phyloP scores from a whole-genome alignment of 257 asterid species.

The Solanum gandarillasii region DNA sequence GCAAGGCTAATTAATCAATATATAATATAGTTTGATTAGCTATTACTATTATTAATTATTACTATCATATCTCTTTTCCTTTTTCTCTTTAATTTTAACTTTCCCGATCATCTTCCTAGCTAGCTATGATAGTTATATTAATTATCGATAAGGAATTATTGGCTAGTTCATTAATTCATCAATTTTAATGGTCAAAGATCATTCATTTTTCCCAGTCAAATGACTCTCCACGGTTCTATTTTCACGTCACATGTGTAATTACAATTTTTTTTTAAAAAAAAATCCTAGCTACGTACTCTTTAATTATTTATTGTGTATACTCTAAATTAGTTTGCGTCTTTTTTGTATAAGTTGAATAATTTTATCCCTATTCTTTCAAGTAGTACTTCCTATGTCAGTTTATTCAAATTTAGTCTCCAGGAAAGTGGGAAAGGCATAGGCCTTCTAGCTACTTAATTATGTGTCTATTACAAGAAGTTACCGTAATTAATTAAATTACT shows the following conservation, averaged over 20 bases:
- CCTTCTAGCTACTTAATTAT: neutral
- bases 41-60: neutral
- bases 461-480: neutral
- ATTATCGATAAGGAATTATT: neutral
- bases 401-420: neutral
- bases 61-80: neutral
- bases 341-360: neutral
- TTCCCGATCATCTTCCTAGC: neutral
- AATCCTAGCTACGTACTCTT: neutral
- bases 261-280: too few relatives aligned
- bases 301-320: neutral
- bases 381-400: neutral
- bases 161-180: neutral
- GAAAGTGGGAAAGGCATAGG: neutral
- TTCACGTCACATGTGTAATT: neutral
- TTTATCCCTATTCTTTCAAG: neutral
- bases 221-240: neutral
- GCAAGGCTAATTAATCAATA: conserved; percentile 1
- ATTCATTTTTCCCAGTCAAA: neutral
- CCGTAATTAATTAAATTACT: neutral
- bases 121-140: neutral
- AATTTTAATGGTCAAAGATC: conserved; percentile 4
- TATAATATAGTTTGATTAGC: neutral
- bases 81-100: neutral
- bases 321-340: neutral